These are phyloP conservation scores for Ailanthus altissimus DNA, from an alignment of 345 rosid species.

Conservation along the genomic window DNA sequence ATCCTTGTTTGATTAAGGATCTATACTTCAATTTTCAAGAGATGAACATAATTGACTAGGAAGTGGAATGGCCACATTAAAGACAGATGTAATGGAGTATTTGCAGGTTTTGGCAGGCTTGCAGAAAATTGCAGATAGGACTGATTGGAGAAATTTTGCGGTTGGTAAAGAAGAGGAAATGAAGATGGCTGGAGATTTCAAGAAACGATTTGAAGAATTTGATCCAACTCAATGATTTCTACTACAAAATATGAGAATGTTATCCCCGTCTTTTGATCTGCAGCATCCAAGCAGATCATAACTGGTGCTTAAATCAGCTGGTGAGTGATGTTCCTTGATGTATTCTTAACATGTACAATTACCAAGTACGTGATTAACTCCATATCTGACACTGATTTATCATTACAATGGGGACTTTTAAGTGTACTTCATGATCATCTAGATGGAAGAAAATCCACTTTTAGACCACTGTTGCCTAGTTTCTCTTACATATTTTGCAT, in stretches of 20 bases:
- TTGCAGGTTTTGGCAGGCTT: constrained; percentile 89
- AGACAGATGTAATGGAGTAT: background rate
- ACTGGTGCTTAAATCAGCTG: background rate
- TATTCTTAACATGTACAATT: constrained; percentile 14
- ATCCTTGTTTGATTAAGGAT: background rate
- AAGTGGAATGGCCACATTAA: background rate
- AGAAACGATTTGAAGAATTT: constrained; percentile 60
- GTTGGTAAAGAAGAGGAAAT: constrained; percentile 73
- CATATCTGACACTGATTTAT: background rate
- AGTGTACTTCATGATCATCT: background rate
- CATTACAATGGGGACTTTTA: background rate
- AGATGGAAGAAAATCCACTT: background rate
- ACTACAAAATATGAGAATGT: background rate
- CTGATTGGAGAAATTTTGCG: constrained; percentile 84
- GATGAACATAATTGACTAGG: background rate
- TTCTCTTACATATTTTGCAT: background rate
- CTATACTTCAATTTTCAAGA: background rate
- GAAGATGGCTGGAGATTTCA: constrained; percentile 60
- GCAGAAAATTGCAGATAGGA: constrained; percentile 72
- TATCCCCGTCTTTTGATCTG: constrained; percentile 11
- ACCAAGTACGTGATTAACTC: background rate
- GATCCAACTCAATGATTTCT: constrained; percentile 56
- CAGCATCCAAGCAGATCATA: constrained; percentile 1
- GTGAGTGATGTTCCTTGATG: constrained; percentile 14
- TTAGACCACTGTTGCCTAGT: background rate